These are phyloP conservation scores for Spathaspora gorwiae DNA, from an alignment of 805 yeast species.

Conservation along the genomic window DNA sequence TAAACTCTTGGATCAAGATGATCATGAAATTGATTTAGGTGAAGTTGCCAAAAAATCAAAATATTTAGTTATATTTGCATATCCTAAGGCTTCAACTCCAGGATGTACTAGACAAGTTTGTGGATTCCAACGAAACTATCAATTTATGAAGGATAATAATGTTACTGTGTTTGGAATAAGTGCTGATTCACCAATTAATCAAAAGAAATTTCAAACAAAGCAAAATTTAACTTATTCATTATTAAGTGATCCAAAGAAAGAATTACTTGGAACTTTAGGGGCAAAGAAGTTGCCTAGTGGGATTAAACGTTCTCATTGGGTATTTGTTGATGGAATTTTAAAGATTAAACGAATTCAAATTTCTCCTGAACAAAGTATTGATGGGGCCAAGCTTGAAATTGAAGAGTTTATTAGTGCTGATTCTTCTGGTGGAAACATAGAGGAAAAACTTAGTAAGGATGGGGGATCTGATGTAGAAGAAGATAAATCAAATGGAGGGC, in stretches of 20 bases:
- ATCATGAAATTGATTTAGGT: constrained; percentile 39
- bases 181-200: constrained; percentile 77
- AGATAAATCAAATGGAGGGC: constrained; percentile 3
- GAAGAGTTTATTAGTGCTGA: constrained; percentile 32
- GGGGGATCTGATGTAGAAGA: constrained; percentile 4
- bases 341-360: constrained; percentile 48
- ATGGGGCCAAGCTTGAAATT: constrained; percentile 56
- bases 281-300: constrained; percentile 79
- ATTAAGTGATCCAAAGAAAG: constrained; percentile 69
- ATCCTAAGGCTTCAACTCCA: constrained; percentile 91
- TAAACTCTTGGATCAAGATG: constrained; percentile 63
- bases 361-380: constrained; percentile 50
- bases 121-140: constrained; percentile 72
- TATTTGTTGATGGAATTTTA: constrained; percentile 74
- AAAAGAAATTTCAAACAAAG: constrained; percentile 68
- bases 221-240: constrained; percentile 70
- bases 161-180: constrained; percentile 75
- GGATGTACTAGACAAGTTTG: constrained; percentile 95
- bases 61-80: constrained; percentile 50
- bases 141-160: constrained; percentile 43
- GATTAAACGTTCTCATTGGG: constrained; percentile 86
- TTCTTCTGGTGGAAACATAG: constrained; percentile 7
- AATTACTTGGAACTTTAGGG: constrained; percentile 69
- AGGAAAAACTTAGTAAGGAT: constrained; percentile 5
- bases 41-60: constrained; percentile 28